These are phyloP conservation scores for Ajuga reptans DNA, from an alignment of 305 asterid species.

Conservation along the genomic window DNA sequence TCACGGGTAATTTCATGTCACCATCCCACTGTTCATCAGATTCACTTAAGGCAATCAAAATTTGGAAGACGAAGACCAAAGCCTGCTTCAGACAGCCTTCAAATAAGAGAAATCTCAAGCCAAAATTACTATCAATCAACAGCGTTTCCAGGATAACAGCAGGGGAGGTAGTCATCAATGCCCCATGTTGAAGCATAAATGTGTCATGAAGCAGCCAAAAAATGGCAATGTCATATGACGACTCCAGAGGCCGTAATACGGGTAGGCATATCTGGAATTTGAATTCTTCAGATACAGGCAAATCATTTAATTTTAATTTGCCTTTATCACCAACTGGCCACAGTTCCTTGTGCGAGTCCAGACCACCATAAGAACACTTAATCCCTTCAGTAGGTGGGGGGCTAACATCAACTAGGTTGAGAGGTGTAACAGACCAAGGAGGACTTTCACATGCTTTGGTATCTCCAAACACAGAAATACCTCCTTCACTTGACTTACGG, in stretches of 20 bases:
- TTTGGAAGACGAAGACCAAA: slow-evolving; percentile 51
- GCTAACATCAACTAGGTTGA: slow-evolving; percentile 19
- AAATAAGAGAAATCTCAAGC: slow-evolving; percentile 60
- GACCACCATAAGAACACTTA: slow-evolving; percentile 14
- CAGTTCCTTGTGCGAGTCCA: slow-evolving; percentile 24
- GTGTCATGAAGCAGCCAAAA: slow-evolving; percentile 41
- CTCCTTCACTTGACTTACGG: slow-evolving; percentile 32
- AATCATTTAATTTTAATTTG: slow-evolving; percentile 31
- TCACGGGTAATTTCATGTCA: slow-evolving; percentile 55
- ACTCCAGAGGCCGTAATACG: slow-evolving; percentile 28
- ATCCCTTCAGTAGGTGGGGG: slow-evolving; percentile 23
- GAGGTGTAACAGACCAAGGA: slow-evolving; percentile 22
- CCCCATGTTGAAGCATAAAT: slow-evolving; percentile 58
- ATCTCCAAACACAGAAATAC: slow-evolving; percentile 30
- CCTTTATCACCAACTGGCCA: slow-evolving; percentile 44
- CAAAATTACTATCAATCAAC: slow-evolving; percentile 65
- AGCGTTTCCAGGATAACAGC: slow-evolving; percentile 72
- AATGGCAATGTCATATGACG: slow-evolving; percentile 28
- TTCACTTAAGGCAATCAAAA: slow-evolving; percentile 51
- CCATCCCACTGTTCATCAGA: slow-evolving; percentile 39
- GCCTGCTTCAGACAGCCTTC: slow-evolving; percentile 78
- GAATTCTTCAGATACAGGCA: slow-evolving; percentile 36
- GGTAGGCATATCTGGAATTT: slow-evolving; percentile 43
- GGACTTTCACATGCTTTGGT: slow-evolving; percentile 33
- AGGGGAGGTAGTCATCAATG: slow-evolving; percentile 57